Evolutionary conservation across 371 early-diverging fungal genomes (phyloP).

Genomic region (Mucor indicus): DNA sequence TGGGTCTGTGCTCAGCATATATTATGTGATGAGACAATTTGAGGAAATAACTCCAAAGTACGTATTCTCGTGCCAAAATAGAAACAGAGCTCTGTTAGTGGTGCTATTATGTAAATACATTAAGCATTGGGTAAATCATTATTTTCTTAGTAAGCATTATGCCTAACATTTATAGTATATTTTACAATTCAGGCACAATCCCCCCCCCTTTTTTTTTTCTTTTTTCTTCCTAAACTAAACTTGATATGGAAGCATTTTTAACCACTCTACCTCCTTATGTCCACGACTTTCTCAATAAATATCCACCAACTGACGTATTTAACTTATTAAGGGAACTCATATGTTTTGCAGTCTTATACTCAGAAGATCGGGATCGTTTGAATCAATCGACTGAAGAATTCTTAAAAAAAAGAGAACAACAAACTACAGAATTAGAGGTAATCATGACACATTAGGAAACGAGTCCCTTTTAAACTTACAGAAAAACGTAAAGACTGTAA

Average conservation of each 20-base stretch:
- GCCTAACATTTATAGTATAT: no score
- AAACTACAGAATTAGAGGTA: neutral
- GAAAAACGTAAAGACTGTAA: neutral
- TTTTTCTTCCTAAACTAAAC: neutral
- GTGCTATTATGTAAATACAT: no score
- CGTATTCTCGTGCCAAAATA: no score
- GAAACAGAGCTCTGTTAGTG: no score
- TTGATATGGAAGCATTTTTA: slow-evolving; percentile 45
- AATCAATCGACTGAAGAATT: slow-evolving; percentile 19
- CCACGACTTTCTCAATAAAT: slow-evolving; percentile 34
- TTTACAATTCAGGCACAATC: no score
- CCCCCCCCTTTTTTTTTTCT: neutral
- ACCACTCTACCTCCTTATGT: slow-evolving; percentile 51
- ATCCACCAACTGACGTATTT: slow-evolving; percentile 45
- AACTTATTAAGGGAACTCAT: slow-evolving; percentile 41
- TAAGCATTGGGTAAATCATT: no score
- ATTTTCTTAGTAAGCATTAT: no score
- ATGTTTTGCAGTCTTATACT: slow-evolving; percentile 49
- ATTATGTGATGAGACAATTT: no score
- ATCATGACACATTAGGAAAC: no score
- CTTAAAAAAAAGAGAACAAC: slow-evolving; percentile 10
- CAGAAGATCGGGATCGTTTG: slow-evolving; percentile 42
- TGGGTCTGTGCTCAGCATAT: no score
- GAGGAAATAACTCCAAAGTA: no score
- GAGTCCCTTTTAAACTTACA: neutral